phyloP scores from a whole-genome alignment of 169 alveolate genomes.

The Plasmodium gallinaceum region DNA sequence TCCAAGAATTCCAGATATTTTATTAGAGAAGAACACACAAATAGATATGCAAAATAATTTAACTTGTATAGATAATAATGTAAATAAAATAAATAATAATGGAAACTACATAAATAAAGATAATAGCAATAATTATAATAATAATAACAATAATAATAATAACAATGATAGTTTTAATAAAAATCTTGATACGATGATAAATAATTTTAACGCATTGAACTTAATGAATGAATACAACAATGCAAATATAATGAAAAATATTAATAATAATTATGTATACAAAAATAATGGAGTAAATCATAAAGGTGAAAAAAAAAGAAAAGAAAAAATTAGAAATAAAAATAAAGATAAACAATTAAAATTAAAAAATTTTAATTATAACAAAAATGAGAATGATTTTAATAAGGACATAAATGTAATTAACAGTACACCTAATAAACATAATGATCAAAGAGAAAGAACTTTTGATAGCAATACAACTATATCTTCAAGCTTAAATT shows the following conservation, averaged over 20 bases:
- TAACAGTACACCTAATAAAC: conserved; percentile 19
- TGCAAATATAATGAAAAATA: not conserved
- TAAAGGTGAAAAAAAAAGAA: conserved; percentile 47
- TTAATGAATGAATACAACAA: conserved; percentile 20
- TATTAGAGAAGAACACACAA: conserved; percentile 58
- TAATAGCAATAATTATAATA: not conserved
- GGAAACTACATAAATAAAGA: not conserved
- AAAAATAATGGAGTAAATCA: conserved; percentile 6
- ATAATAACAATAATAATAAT: not conserved
- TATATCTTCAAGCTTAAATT: conserved; percentile 49
- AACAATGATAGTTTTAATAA: conserved; percentile 18
- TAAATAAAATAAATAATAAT: conserved; percentile 12
- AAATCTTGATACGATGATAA: conserved; percentile 43
- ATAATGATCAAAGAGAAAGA: conserved; percentile 2
- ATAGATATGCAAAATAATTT: conserved; percentile 17
- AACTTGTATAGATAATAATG: conserved; percentile 9
- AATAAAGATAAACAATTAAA: conserved; percentile 54
- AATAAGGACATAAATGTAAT: conserved; percentile 3
- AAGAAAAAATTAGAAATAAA: conserved; percentile 37
- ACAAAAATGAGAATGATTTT: not conserved
- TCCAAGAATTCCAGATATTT: conserved; percentile 75
- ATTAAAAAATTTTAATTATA: conserved; percentile 21
- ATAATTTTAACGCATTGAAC: conserved; percentile 46
- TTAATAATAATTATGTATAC: not conserved
- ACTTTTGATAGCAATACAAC: conserved; percentile 66